phyloP scores from a whole-genome alignment of 2,329 filamentous ascomycete species.

The Colletotrichum caudatum region DNA sequence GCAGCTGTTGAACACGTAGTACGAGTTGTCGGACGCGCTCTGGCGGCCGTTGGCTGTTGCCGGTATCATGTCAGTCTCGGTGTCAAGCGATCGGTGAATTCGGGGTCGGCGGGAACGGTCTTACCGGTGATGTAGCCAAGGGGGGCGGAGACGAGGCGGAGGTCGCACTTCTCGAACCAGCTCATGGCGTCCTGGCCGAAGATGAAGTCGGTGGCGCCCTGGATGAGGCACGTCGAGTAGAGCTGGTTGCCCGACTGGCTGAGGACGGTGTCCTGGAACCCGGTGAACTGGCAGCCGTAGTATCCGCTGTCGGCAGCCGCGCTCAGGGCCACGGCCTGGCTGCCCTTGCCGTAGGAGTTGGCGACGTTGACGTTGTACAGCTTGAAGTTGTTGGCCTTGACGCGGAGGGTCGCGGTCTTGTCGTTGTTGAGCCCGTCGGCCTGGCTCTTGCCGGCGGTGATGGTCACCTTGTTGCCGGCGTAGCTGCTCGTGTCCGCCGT shows the following conservation, averaged over 20 bases:
- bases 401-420: slow-evolving; percentile 61
- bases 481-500: slow-evolving; percentile 66
- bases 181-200: slow-evolving; percentile 58
- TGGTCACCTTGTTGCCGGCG: slow-evolving; percentile 67
- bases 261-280: slow-evolving; percentile 64
- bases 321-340: slow-evolving; percentile 60
- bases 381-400: slow-evolving; percentile 63
- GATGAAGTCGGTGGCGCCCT: slow-evolving; percentile 64
- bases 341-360: slow-evolving; percentile 62
- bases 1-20: slow-evolving; percentile 62
- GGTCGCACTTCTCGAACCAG: slow-evolving; percentile 59
- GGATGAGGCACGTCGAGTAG: slow-evolving; percentile 58
- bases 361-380: slow-evolving; percentile 70
- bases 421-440: slow-evolving; percentile 65
- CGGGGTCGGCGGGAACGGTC: slow-evolving; percentile 8
- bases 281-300: slow-evolving; percentile 60
- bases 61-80: neutral
- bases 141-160: slow-evolving; percentile 51
- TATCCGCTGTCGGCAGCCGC: slow-evolving; percentile 59
- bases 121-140: slow-evolving; percentile 58
- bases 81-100: too few species aligned
- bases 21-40: slow-evolving; percentile 49
- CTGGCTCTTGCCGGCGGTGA: slow-evolving; percentile 66
- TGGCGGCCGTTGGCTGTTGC: slow-evolving; percentile 56
- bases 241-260: slow-evolving; percentile 61